These are phyloP conservation scores for Fusarium sublunatum DNA, from an alignment of 2,329 filamentous ascomycete genomes.

Conservation along the genomic window DNA sequence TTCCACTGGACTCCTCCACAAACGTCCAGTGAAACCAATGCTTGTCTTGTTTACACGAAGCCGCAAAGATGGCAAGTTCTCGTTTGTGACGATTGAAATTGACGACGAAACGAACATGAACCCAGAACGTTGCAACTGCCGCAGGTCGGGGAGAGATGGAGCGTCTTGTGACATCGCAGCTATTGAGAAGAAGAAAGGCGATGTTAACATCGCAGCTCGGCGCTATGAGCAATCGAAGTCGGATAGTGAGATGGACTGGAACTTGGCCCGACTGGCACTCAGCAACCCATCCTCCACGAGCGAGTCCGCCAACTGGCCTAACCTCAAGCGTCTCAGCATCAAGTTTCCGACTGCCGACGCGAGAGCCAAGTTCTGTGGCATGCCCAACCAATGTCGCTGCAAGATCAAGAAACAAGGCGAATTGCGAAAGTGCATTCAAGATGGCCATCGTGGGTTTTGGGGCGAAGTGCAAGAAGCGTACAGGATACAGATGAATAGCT, in stretches of 20 bases:
- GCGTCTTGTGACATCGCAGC: constrained; percentile 39
- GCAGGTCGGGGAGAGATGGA: constrained; percentile 43
- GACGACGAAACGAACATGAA: constrained; percentile 51
- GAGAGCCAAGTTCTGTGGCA: constrained; percentile 46
- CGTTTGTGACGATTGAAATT: constrained; percentile 49
- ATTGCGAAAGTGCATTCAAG: constrained; percentile 42
- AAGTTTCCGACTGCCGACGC: constrained; percentile 40
- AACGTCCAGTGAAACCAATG: constrained; percentile 49
- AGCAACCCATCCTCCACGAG: constrained; percentile 44
- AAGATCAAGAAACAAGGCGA: constrained; percentile 40
- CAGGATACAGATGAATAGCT: constrained; percentile 41
- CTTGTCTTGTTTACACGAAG: constrained; percentile 51
- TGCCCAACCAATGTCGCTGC: constrained; percentile 46
- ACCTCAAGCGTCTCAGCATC: constrained; percentile 49
- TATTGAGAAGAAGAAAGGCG: constrained; percentile 47
- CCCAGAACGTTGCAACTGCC: constrained; percentile 51
- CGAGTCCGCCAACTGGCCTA: constrained; percentile 36
- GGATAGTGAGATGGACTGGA: constrained; percentile 44
- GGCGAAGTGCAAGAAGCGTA: constrained; percentile 48
- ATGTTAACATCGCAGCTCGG: constrained; percentile 40
- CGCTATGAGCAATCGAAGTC: constrained; percentile 43
- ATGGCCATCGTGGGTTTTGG: constrained; percentile 45
- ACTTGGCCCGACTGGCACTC: constrained; percentile 47
- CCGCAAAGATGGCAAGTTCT: constrained; percentile 32
- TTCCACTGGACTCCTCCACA: constrained; percentile 48